A percentile compares a stretch with the other conserved stretches of the same genome.
These are phyloP conservation scores for Gyrodon lividus DNA, from an alignment of 768 basidiomycete genomes.

Conservation along the genomic window DNA sequence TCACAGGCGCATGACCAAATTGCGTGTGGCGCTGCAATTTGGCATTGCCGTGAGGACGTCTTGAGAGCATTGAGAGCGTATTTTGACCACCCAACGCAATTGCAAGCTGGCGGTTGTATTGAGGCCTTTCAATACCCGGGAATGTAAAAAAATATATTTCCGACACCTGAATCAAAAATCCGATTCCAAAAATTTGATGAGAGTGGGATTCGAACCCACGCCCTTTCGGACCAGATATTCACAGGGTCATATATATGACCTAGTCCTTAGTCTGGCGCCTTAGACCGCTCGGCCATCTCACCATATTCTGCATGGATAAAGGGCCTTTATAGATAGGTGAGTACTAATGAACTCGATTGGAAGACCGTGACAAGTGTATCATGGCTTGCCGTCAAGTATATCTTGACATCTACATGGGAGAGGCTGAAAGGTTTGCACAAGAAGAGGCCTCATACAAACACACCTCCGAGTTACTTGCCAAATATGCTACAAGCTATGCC, in stretches of 20 bases:
- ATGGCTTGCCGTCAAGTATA: constrained; percentile 23
- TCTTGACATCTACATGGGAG: constrained; percentile 45
- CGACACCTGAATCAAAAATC: no score
- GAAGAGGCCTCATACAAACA: constrained; percentile 32
- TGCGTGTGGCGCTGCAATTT: no score
- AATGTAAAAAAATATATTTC: no score
- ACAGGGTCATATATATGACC: constrained; percentile 29
- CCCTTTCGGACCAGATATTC: background rate
- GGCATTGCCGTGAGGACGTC: no score
- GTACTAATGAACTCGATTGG: no score
- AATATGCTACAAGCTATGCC: constrained; percentile 42
- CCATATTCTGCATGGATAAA: constrained; percentile 10
- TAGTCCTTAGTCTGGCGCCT: constrained; percentile 59
- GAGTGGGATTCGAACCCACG: background rate
- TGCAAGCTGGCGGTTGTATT: no score
- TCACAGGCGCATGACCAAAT: no score
- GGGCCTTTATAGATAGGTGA: background rate
- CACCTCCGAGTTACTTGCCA: constrained; percentile 33
- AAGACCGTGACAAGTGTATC: background rate
- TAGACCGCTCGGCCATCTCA: constrained; percentile 61
- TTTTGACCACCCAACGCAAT: no score
- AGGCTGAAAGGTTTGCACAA: constrained; percentile 26
- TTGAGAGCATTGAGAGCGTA: no score
- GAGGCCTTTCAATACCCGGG: no score
- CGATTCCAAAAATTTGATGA: background rate